These are phyloP conservation scores for Desmodesmus armatus DNA, from an alignment of 139 green algal genomes.

Conservation along the genomic window DNA sequence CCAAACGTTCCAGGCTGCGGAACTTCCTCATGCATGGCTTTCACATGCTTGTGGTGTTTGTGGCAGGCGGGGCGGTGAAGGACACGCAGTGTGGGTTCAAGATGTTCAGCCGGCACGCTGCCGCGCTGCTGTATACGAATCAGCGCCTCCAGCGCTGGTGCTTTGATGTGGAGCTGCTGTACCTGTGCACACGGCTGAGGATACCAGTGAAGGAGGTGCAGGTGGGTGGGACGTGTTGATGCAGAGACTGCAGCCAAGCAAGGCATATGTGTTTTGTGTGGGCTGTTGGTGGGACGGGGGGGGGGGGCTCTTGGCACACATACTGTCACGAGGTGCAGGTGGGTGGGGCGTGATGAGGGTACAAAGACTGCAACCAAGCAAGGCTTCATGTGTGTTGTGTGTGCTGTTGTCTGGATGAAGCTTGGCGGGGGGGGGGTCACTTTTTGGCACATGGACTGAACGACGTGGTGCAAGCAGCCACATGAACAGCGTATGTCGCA, in stretches of 20 bases:
- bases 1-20: conserved; percentile 72
- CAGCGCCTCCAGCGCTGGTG: conserved; percentile 95
- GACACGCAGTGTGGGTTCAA: conserved; percentile 99
- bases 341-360: too few relatives aligned
- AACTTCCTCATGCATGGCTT: conserved; percentile 95
- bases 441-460: too few relatives aligned
- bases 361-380: too few relatives aligned
- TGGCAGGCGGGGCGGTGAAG: conserved; percentile 68
- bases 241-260: too few relatives aligned
- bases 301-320: too few relatives aligned
- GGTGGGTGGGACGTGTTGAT: conserved; percentile 10
- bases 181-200: conserved; percentile 79
- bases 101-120: conserved; percentile 90
- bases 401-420: too few relatives aligned
- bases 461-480: too few relatives aligned
- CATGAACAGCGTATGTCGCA: too few relatives aligned
- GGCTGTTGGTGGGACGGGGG: too few relatives aligned
- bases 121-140: conserved; percentile 84
- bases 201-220: conserved; percentile 73
- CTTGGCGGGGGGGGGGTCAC: too few relatives aligned
- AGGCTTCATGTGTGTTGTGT: too few relatives aligned
- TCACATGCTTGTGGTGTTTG: conserved; percentile 86
- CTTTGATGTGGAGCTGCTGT: conserved; percentile 98
- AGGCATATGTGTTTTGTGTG: background rate
- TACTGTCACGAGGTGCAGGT: too few relatives aligned